These are phyloP conservation scores for Picochlorum sp. DNA, from an alignment of 139 green algal genomes.

Conservation along the genomic window DNA sequence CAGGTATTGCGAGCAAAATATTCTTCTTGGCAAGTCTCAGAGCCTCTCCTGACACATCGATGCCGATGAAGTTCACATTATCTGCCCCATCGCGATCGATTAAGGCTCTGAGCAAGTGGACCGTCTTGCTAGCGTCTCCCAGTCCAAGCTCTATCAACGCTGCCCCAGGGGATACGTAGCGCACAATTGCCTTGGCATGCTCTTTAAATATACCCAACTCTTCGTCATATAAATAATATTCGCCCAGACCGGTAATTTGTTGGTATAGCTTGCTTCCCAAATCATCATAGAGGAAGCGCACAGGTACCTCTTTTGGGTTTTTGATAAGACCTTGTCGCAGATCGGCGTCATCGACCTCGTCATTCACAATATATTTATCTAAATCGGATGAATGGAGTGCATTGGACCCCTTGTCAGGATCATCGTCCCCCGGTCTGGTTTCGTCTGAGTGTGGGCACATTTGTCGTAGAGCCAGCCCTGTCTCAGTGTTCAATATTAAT, in stretches of 20 bases:
- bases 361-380: too few relatives aligned
- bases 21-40: conserved; percentile 18
- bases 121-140: conserved; percentile 37
- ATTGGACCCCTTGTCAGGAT: too few relatives aligned
- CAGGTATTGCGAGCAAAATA: conserved; percentile 7
- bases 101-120: conserved; percentile 26
- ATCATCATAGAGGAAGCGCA: conserved; percentile 17
- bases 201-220: conserved; percentile 9
- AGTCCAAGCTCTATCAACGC: conserved; percentile 46
- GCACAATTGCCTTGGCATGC: conserved; percentile 25
- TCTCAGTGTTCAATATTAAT: too few relatives aligned
- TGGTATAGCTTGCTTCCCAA: conserved; percentile 6
- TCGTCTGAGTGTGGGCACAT: too few relatives aligned
- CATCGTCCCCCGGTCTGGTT: too few relatives aligned
- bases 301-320: background rate
- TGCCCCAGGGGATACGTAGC: conserved; percentile 11
- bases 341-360: too few relatives aligned
- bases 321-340: background rate
- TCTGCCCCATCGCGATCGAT: conserved; percentile 5
- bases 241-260: conserved; percentile 1
- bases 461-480: too few relatives aligned
- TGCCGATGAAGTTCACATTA: conserved; percentile 30
- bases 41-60: conserved; percentile 40
- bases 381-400: too few relatives aligned
- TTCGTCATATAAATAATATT: conserved; percentile 18